Conservation (phyloP, 345 rosid genomes). For the Cardiospermum halicacabum region DNA sequence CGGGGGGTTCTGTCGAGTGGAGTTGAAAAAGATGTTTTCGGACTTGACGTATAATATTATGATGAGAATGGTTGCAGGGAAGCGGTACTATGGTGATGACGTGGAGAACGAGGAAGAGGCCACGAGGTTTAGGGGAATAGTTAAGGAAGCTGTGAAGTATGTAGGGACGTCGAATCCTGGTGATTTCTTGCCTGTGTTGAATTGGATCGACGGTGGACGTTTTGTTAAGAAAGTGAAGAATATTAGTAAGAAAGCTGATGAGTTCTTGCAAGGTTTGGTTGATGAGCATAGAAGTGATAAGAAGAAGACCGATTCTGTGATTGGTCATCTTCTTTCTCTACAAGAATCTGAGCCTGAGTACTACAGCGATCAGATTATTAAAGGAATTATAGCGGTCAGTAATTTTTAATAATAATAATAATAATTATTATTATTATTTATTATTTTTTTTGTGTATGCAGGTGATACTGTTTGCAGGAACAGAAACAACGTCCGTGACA, state of each 20-base stretch:
- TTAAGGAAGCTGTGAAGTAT: slow-evolving; percentile 14
- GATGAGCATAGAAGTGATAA: slow-evolving; percentile 37
- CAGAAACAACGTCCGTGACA: slow-evolving; percentile 44
- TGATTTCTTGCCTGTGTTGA: slow-evolving; percentile 36
- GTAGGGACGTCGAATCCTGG: slow-evolving; percentile 28
- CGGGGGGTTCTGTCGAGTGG: slow-evolving; percentile 28
- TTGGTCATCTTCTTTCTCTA: slow-evolving; percentile 50
- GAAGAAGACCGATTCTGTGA: slow-evolving; percentile 34
- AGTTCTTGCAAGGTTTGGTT: slow-evolving; percentile 39
- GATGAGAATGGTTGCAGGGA: slow-evolving; percentile 49
- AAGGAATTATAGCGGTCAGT: slow-evolving; percentile 40
- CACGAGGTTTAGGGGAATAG: slow-evolving; percentile 25
- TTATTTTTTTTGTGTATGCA: not conserved
- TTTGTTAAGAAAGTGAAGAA: slow-evolving; percentile 26
- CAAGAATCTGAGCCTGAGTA: slow-evolving; percentile 40
- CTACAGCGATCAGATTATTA: slow-evolving; percentile 53
- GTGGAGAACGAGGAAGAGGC: slow-evolving; percentile 34
- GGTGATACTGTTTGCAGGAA: slow-evolving; percentile 43
- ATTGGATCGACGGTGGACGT: slow-evolving; percentile 23
- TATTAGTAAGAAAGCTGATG: slow-evolving; percentile 30
- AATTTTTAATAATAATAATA: not conserved
- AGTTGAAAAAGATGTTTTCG: slow-evolving; percentile 36
- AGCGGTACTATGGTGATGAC: slow-evolving; percentile 46
- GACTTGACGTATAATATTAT: slow-evolving; percentile 30
- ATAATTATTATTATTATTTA: not conserved